Evolutionary conservation across 2,329 filamentous ascomycete species (phyloP).

Genomic region (Rhynchosporium agropyri): DNA sequence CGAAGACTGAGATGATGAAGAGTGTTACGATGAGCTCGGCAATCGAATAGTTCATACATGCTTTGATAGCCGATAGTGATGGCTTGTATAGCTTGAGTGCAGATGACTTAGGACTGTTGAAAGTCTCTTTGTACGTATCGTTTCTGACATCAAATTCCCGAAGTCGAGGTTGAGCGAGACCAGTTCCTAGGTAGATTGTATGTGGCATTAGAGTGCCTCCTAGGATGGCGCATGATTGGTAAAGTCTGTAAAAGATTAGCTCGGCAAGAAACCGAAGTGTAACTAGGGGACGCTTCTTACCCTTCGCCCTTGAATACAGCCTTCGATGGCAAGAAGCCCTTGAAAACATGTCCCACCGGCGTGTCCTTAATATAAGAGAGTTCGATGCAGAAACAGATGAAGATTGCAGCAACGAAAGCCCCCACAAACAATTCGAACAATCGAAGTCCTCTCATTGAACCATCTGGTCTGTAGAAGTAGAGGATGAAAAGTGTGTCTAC

Average conservation of each 20-base stretch:
- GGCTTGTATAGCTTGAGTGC: slow-evolving; percentile 65
- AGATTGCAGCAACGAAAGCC: slow-evolving; percentile 63
- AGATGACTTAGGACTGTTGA: slow-evolving; percentile 34
- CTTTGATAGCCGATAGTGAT: slow-evolving; percentile 68
- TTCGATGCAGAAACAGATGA: slow-evolving; percentile 70
- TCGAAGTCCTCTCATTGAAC: slow-evolving; percentile 58
- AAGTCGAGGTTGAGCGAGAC: slow-evolving; percentile 67
- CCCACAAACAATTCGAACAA: slow-evolving; percentile 65
- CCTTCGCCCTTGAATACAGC: slow-evolving; percentile 58
- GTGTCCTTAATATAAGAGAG: slow-evolving; percentile 60
- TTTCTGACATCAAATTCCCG: slow-evolving; percentile 61
- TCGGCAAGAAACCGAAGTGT: slow-evolving; percentile 17
- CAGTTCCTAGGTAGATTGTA: slow-evolving; percentile 68
- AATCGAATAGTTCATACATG: slow-evolving; percentile 73
- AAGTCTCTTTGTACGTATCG: slow-evolving; percentile 49
- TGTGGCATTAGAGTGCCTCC: slow-evolving; percentile 76
- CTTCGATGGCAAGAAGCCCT: slow-evolving; percentile 63
- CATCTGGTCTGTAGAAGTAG: slow-evolving; percentile 63
- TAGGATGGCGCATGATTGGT: slow-evolving; percentile 73
- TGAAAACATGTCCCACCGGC: slow-evolving; percentile 58
- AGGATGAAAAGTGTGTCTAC: slow-evolving; percentile 68
- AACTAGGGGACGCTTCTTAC: slow-evolving; percentile 37
- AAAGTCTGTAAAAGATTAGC: slow-evolving; percentile 46
- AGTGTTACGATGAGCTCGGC: slow-evolving; percentile 70
- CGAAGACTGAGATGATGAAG: slow-evolving; percentile 79